Base-by-base conservation (phyloP, 805 yeast species). In the Cyberlindnera maclurae region DNA sequence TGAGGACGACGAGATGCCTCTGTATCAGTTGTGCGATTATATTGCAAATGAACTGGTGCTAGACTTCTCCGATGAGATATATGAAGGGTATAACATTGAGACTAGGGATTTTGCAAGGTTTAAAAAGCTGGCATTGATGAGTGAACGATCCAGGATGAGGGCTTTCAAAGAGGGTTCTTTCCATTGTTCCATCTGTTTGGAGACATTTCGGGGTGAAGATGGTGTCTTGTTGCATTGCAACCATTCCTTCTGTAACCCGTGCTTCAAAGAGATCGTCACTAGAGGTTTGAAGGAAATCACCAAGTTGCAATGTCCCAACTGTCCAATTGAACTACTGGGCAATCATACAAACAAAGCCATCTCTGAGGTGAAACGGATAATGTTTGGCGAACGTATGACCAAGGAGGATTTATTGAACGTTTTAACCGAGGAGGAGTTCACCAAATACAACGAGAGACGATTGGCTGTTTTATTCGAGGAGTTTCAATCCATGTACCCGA, bases 301-400 rank as follows among this genome's bases (percentile, higher is more conserved):
- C 13, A 68, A 61, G 33, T 59, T 79, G 2, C 77, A 76, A 51
- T 79, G 85, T 47, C 83, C 84, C 1, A 68, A 75, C 33, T 72
- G 69, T 46, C 54, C 58, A 1, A 50, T 45, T n/a, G 33, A 40
- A 5, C 46, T 48, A 6, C 27, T 50, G 8, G 47, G 52, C 11
- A 30, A 58, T n/a, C 32, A 49, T 8, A 32, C 36, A 1, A 43
- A 35, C 1, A 51, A 58, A 27, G 47, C 59, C 22, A 55, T 62
- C 26, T 26, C 43, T 1, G 55, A 57, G 13, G 59, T 73, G 41
- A 66, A 65, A 39, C 40, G 41, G 2, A 45, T 54, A 3, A 49
- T 75, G 26, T 70, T 78, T 45, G 55, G 59, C 2, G 67, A 70
- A 1, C 65, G 65, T 0, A 49, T 79, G 4, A 47, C 68, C 1